Evolutionary conservation across 2,329 filamentous ascomycete species (phyloP), one percentile per base, ranked within the genome.

Genomic region (Lasiodiplodia citricola): DNA sequence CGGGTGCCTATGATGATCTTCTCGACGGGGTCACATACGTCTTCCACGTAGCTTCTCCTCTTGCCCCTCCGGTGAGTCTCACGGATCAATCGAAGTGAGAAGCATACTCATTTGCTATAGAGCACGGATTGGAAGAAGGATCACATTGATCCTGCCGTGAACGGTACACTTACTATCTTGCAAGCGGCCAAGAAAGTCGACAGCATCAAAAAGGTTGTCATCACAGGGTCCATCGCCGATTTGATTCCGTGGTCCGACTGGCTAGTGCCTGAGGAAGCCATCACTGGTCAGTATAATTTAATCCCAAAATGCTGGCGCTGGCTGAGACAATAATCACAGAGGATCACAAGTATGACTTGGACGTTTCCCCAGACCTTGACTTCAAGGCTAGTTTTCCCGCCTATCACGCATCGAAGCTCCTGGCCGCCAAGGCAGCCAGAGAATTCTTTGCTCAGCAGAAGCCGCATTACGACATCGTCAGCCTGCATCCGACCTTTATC

Each of bases 11-110:
- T 54, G 55, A 71, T 35, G 58, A 65, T 8, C 66, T 71, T 0
- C 69, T 78, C 11, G 25, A 74, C 3, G 72, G 68, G 41, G 75
- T 75, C 13, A 68, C 73, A 8, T 72, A 74, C 58, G 69, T 77
- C 60, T 72, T 77, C 47, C 76, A 78, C 41, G 50, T 78, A 1
- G 77, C 77, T 21, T 75, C 76, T 4, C 75, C 77, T n/a, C 68
- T 77, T 63, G 71, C 72, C 4, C 70, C 69, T 5, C 18, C 50
- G 23, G 63, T 55, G 18, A 38, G 63, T 44, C 11, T 2, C 10
- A 11, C 23, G 3, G 10, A 31, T 16, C 18, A 23, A 2, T 47
- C 5, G 14, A 25, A 10, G 4, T 25, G 41, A 16, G 28, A 7
- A 41, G n/a, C 28, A 25, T 41, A 47, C 25, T 68, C 60, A 57